phyloP scores from a whole-genome alignment of 192 early-diverging fungal genomes.

The Backusella morwellensis region DNA sequence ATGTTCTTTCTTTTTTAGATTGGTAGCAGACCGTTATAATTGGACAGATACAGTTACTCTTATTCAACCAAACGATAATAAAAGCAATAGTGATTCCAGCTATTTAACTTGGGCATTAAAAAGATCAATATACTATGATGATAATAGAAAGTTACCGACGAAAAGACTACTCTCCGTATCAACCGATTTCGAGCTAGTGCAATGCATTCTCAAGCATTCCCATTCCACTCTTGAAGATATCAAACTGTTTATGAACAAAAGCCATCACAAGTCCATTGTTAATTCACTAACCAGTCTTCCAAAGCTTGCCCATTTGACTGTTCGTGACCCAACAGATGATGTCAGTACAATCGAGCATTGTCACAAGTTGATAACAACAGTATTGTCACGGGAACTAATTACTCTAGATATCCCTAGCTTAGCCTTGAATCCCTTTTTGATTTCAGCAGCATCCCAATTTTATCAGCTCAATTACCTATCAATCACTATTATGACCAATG shows the following conservation, averaged over 20 bases:
- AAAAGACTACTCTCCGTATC: background rate
- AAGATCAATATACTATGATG: background rate
- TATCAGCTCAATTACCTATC: slow-evolving; percentile 1
- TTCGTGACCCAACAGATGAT: slow-evolving; percentile 16
- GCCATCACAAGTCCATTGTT: background rate
- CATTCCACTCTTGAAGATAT: slow-evolving; percentile 2
- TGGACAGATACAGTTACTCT: slow-evolving; percentile 9
- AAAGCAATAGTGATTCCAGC: background rate
- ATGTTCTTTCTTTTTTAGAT: background rate
- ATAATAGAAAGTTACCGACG: background rate
- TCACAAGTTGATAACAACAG: background rate
- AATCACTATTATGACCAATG: background rate
- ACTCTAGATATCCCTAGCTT: background rate
- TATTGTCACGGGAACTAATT: slow-evolving; percentile 7
- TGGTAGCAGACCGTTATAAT: slow-evolving; percentile 12
- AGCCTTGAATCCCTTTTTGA: slow-evolving; percentile 6
- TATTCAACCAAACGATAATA: background rate
- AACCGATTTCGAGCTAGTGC: background rate
- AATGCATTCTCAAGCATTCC: slow-evolving; percentile 6
- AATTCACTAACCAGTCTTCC: background rate
- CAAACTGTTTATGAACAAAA: slow-evolving; percentile 2
- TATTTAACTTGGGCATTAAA: background rate
- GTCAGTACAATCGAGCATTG: slow-evolving; percentile 1
- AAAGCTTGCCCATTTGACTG: background rate
- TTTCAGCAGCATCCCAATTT: background rate